These are phyloP conservation scores for Phlyctochytrium arcticum DNA, from an alignment of 192 early-diverging fungal species.

Conservation along the genomic window DNA sequence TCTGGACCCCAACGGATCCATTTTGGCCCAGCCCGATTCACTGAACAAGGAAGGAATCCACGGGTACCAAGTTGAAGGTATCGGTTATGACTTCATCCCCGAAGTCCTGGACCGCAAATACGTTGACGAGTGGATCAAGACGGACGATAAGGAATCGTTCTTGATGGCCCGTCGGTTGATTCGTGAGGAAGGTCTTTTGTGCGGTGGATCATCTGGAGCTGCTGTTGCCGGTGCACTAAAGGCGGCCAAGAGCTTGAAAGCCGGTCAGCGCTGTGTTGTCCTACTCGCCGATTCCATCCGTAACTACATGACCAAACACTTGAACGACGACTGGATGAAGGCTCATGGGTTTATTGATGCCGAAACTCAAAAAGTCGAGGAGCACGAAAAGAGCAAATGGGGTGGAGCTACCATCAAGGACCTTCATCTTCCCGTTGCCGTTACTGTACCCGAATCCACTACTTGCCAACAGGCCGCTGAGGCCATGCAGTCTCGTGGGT, in stretches of 20 bases:
- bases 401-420: slow-evolving; percentile 77
- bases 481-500: slow-evolving; percentile 83
- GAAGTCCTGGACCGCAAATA: slow-evolving; percentile 78
- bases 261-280: slow-evolving; percentile 89
- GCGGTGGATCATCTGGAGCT: slow-evolving; percentile 93
- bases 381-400: slow-evolving; percentile 65
- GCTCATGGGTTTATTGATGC: slow-evolving; percentile 82
- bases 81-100: slow-evolving; percentile 99
- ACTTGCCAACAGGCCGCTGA: slow-evolving; percentile 76
- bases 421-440: slow-evolving; percentile 77
- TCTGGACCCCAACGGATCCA: slow-evolving; percentile 92
- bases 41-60: slow-evolving; percentile 67
- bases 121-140: slow-evolving; percentile 96
- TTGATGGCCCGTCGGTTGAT: slow-evolving; percentile 93
- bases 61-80: slow-evolving; percentile 94
- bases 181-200: slow-evolving; percentile 93
- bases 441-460: slow-evolving; percentile 72
- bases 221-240: slow-evolving; percentile 85
- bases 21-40: slow-evolving; percentile 81
- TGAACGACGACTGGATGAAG: slow-evolving; percentile 98
- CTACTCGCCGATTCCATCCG: slow-evolving; percentile 96
- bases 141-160: slow-evolving; percentile 93
- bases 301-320: slow-evolving; percentile 99
- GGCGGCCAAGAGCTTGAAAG: slow-evolving; percentile 77
- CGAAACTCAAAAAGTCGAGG: slow-evolving; percentile 59